phyloP scores from a whole-genome alignment of 2,329 filamentous ascomycete species.

The Paramyrothecium sp. region DNA sequence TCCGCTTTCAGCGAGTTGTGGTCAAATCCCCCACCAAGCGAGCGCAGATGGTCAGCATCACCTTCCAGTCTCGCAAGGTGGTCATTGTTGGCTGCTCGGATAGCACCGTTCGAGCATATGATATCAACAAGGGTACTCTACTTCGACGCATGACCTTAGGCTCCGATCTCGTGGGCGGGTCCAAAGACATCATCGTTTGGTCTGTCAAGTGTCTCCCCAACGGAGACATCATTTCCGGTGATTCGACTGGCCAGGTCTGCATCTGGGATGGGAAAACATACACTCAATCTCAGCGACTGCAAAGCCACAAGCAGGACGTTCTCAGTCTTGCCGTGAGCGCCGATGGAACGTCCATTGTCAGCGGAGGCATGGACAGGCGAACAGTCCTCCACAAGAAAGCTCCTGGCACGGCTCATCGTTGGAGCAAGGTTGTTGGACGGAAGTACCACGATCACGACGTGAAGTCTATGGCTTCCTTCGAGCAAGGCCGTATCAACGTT shows the following conservation, averaged over 20 bases:
- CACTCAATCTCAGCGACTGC: constrained; percentile 80
- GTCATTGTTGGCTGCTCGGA: constrained; percentile 94
- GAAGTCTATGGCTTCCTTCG: constrained; percentile 89
- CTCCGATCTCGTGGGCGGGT: constrained; percentile 70
- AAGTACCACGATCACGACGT: constrained; percentile 93
- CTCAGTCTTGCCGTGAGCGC: constrained; percentile 80
- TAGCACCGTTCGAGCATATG: constrained; percentile 88
- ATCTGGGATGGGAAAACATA: constrained; percentile 95
- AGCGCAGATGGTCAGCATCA: constrained; percentile 84
- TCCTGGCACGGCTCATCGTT: constrained; percentile 60
- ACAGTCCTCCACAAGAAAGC: constrained; percentile 79
- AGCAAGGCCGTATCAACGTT: constrained; percentile 79
- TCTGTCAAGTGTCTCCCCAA: constrained; percentile 83
- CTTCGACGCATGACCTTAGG: constrained; percentile 84
- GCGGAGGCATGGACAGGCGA: constrained; percentile 86
- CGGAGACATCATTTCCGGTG: constrained; percentile 89
- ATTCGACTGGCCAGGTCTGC: constrained; percentile 89
- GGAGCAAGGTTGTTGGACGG: constrained; percentile 83
- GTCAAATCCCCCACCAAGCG: constrained; percentile 78
- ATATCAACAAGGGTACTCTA: constrained; percentile 74
- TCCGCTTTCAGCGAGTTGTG: constrained; percentile 76
- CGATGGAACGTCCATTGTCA: constrained; percentile 80
- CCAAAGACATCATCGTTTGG: constrained; percentile 89
- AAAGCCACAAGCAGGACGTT: constrained; percentile 86
- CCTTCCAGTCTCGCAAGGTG: constrained; percentile 80